phyloP scores from a whole-genome alignment of 106 monocot species.

The Chionographis japonica region DNA sequence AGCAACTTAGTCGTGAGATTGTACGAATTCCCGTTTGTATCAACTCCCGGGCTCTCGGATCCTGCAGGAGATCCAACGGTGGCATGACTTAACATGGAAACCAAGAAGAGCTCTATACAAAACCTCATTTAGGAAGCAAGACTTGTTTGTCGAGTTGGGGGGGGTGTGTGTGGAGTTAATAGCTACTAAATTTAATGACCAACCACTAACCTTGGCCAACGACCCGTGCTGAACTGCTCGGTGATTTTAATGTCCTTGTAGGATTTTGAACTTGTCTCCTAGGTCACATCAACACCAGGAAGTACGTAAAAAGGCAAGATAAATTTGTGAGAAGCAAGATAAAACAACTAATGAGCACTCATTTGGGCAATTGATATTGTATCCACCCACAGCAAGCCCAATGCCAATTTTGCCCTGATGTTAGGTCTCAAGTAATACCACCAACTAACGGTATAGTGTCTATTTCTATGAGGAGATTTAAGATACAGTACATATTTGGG shows the following conservation, averaged over 20 bases:
- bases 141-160: background rate
- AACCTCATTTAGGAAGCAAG: background rate
- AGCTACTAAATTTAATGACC: too few species aligned
- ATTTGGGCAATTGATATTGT: too few species aligned
- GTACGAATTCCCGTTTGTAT: constrained; percentile 58
- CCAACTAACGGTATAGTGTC: too few species aligned
- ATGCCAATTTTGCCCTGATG: too few species aligned
- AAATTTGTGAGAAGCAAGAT: background rate
- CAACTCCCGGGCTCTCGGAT: constrained; percentile 38
- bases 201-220: constrained; percentile 48
- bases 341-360: background rate
- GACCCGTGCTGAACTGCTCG: constrained; percentile 49
- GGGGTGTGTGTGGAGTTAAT: background rate
- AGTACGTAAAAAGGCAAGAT: background rate
- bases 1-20: constrained; percentile 63
- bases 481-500: too few species aligned
- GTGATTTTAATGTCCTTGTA: constrained; percentile 51
- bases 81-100: background rate
- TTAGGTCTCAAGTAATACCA: too few species aligned
- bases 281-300: background rate
- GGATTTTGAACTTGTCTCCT: constrained; percentile 58
- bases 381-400: background rate
- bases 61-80: constrained; percentile 19
- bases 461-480: too few species aligned
- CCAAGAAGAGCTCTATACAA: background rate